phyloP scores from a whole-genome alignment of 2,329 filamentous ascomycete genomes.

The Helotiales sp. region DNA sequence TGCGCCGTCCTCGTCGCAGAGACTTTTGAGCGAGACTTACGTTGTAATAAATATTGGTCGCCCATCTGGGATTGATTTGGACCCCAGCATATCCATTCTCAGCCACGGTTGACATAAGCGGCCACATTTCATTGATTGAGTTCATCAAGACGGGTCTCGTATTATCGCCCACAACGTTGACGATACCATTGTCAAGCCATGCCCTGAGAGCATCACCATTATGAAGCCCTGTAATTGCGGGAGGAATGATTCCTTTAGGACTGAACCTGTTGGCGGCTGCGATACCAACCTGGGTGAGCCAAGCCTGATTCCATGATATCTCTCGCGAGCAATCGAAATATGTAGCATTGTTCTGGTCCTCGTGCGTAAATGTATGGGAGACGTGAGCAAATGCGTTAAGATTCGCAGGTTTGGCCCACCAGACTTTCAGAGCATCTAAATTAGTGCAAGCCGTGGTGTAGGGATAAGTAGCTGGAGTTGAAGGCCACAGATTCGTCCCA shows the following conservation, averaged over 20 bases:
- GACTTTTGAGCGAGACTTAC: constrained; percentile 34
- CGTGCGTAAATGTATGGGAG: constrained; percentile 64
- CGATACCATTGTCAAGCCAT: constrained; percentile 60
- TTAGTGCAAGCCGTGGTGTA: constrained; percentile 42
- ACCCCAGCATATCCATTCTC: constrained; percentile 56
- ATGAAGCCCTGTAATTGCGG: constrained; percentile 63
- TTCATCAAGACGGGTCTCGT: constrained; percentile 56
- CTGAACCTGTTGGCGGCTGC: constrained; percentile 48
- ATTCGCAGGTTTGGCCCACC: constrained; percentile 52
- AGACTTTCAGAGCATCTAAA: constrained; percentile 51
- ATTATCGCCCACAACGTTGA: constrained; percentile 63
- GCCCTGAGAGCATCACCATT: constrained; percentile 62
- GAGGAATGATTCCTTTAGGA: constrained; percentile 56
- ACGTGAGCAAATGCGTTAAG: constrained; percentile 55
- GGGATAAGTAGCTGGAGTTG: constrained; percentile 26
- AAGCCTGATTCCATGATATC: constrained; percentile 60
- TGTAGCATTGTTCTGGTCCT: constrained; percentile 59
- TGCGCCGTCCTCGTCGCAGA: constrained; percentile 19
- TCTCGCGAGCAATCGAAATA: constrained; percentile 57
- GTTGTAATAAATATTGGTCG: constrained; percentile 65
- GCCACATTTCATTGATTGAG: constrained; percentile 47
- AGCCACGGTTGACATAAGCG: constrained; percentile 50
- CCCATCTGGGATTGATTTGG: constrained; percentile 58
- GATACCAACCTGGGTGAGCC: constrained; percentile 55
- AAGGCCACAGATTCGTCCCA: constrained; percentile 50